Evolutionary conservation across 2,329 filamentous ascomycete species (phyloP), one percentile per base, ranked within the genome.

Genomic region (Pyrenophora graminea): DNA sequence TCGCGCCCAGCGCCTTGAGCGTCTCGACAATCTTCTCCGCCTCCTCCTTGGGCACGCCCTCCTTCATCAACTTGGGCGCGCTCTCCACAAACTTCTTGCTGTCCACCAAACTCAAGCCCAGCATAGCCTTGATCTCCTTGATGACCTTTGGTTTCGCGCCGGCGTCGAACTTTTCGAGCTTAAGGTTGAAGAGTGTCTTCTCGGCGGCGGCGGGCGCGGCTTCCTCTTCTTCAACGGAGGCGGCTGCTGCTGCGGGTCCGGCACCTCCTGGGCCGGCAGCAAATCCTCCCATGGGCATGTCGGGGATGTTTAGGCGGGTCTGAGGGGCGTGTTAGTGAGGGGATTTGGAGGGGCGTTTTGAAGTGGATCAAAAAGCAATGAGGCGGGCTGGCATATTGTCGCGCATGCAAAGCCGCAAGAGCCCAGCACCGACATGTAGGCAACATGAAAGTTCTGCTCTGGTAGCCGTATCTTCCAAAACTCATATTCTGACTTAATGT

Each of bases 81-180:
- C 90, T 91, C 83, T 99, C 94, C 62, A 99, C 94, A 71, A 99
- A 99, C 82, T 99, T 99, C 88, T 99, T 99, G 80, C 90, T 96
- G 78, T 99, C 94, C 65, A 99, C 95, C 80, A 99, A 83, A 74
- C 90, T 95, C 72, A 99, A 79, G 37, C 94, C 94, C 55, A 99
- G 81, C 85, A 99, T 83, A 70, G 85, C 87, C 86, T 99, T 99
- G 80, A 99, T 84, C 82, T 99, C 94, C 85, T 99, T 99, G 84
- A 99, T 99, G 69, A 99, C 82, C 88, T 99, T 99, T 69, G 95
- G 91, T 83, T 99, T 99, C 61, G 93, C 80, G 43, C 79, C 82
- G 23, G 91, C 82, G 45, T 99, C 95, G 74, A 97, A 95, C 31
- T 88, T 88, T 76, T 90, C 83, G 58, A 99, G 86, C 81, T 97